Evolutionary conservation across 164 flowering plant species (phyloP).

Genomic region (Pachysandra terminalis): DNA sequence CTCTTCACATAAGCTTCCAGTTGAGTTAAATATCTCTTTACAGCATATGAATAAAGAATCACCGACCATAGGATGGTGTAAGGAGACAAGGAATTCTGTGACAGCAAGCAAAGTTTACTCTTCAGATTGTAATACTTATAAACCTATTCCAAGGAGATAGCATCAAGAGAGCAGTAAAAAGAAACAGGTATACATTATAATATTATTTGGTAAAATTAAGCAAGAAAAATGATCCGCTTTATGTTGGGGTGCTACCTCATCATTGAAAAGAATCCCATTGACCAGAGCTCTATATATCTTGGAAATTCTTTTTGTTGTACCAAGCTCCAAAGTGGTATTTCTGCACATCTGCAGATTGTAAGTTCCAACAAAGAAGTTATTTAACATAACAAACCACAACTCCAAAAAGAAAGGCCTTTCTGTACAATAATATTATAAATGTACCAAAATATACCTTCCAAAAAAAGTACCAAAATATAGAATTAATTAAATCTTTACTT

Average conservation of each 20-base stretch:
- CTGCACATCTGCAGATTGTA: constrained; percentile 26
- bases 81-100: not conserved
- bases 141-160: not conserved
- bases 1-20: not conserved
- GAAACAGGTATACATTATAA: not conserved
- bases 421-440: too few species aligned
- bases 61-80: not conserved
- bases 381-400: not conserved
- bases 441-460: too few species aligned
- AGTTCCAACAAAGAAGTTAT: constrained; percentile 1
- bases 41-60: not conserved
- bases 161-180: not conserved
- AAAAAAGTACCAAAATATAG: too few species aligned
- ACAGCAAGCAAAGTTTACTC: not conserved
- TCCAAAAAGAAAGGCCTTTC: too few species aligned
- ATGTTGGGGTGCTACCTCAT: constrained; percentile 50
- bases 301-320: constrained; percentile 41
- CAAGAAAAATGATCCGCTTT: not conserved
- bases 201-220: not conserved
- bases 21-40: not conserved
- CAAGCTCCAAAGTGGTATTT: constrained; percentile 18
- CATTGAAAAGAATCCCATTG: constrained; percentile 52
- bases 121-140: too few species aligned
- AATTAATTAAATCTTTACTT: too few species aligned
- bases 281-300: constrained; percentile 83